Conservation (phyloP, 1,284 basidiomycete genomes). For the Sutorius eximius region DNA sequence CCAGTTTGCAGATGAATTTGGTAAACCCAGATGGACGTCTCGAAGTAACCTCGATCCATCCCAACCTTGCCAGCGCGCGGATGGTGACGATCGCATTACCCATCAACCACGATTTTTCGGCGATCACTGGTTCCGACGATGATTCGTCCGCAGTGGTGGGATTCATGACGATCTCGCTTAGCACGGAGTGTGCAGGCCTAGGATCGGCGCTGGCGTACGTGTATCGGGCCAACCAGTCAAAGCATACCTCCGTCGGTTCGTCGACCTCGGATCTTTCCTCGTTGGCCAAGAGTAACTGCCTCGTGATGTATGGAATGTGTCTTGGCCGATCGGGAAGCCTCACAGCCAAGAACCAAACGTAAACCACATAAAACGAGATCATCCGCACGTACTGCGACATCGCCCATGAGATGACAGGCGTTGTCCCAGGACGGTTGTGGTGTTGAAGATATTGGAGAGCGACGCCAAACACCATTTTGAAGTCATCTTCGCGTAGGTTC, state of each 20-base stretch:
- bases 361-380: slow-evolving; percentile 91
- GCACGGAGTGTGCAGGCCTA: slow-evolving; percentile 78
- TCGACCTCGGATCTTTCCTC: slow-evolving; percentile 77
- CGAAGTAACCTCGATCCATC: slow-evolving; percentile 89
- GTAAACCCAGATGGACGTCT: slow-evolving; percentile 90
- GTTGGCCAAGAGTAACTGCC: slow-evolving; percentile 87
- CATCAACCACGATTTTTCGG: slow-evolving; percentile 83
- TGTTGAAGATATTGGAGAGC: slow-evolving; percentile 94
- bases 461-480: slow-evolving; percentile 93
- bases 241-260: slow-evolving; percentile 93
- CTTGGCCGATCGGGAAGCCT: slow-evolving; percentile 82
- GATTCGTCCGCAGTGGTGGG: slow-evolving; percentile 35
- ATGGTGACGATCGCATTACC: slow-evolving; percentile 89
- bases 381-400: slow-evolving; percentile 94
- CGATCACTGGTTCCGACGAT: slow-evolving; percentile 42
- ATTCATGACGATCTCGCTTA: slow-evolving; percentile 73
- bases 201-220: slow-evolving; percentile 95
- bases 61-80: slow-evolving; percentile 68
- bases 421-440: slow-evolving; percentile 72
- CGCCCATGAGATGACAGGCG: slow-evolving; percentile 75
- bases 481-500: slow-evolving; percentile 93
- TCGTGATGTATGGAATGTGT: slow-evolving; percentile 86
- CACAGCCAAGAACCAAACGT: slow-evolving; percentile 93
- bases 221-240: slow-evolving; percentile 96
- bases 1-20: slow-evolving; percentile 84